phyloP scores from a whole-genome alignment of 2,329 filamentous ascomycete species.

The Cladosporium sp. region DNA sequence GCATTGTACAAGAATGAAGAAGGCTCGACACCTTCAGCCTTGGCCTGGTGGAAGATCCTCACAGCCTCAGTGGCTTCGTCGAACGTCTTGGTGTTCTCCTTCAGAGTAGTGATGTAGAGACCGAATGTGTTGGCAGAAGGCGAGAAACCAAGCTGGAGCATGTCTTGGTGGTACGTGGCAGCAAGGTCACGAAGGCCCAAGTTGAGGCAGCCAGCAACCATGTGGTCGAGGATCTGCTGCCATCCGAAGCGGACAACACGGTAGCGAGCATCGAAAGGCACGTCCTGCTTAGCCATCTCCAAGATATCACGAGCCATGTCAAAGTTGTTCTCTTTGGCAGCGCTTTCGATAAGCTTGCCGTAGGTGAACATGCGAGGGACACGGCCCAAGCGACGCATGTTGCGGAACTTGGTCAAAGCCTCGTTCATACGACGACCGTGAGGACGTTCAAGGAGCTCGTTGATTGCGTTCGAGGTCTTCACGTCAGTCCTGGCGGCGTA shows the following conservation, averaged over 20 bases:
- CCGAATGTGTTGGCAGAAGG: slow-evolving; percentile 97
- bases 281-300: slow-evolving; percentile 81
- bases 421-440: slow-evolving; percentile 70
- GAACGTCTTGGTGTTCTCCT: slow-evolving; percentile 95
- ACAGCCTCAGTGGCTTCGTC: slow-evolving; percentile 96
- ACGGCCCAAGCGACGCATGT: slow-evolving; percentile 86
- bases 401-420: slow-evolving; percentile 77
- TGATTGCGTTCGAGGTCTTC: slow-evolving; percentile 86
- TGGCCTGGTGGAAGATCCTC: slow-evolving; percentile 93
- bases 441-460: slow-evolving; percentile 79
- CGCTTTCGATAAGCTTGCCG: slow-evolving; percentile 87
- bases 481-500: slow-evolving; percentile 89
- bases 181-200: slow-evolving; percentile 76
- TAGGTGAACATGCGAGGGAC: slow-evolving; percentile 96
- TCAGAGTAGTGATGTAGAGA: slow-evolving; percentile 97
- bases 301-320: slow-evolving; percentile 82
- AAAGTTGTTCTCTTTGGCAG: slow-evolving; percentile 80
- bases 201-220: slow-evolving; percentile 88
- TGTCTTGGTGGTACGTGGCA: slow-evolving; percentile 83
- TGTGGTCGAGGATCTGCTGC: slow-evolving; percentile 92
- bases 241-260: slow-evolving; percentile 88
- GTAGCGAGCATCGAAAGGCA: slow-evolving; percentile 80
- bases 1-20: slow-evolving; percentile 98
- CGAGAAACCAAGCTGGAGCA: slow-evolving; percentile 82
- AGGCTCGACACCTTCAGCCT: slow-evolving; percentile 89